phyloP scores from a whole-genome alignment of 2,329 filamentous ascomycete species.

The Chaetomiaceae sp. region DNA sequence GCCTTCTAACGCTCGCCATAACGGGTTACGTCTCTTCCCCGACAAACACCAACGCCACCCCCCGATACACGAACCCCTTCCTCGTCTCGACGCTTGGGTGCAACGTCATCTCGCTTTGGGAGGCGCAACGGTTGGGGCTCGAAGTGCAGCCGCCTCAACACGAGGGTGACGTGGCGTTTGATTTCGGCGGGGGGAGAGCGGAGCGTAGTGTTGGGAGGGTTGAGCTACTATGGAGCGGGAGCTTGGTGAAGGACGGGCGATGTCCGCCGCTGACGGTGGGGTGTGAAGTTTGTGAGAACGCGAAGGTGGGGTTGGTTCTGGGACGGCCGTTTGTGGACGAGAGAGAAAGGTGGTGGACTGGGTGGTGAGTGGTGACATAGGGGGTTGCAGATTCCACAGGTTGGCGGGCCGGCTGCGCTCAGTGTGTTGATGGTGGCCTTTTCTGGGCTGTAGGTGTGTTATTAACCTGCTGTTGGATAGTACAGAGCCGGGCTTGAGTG shows the following conservation, averaged over 20 bases:
- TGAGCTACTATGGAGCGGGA: neutral
- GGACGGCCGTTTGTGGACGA: neutral
- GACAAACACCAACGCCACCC: too few relatives aligned
- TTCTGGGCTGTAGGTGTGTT: too few relatives aligned
- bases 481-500: too few relatives aligned
- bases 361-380: too few relatives aligned
- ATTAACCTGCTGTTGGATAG: too few relatives aligned
- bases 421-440: too few relatives aligned
- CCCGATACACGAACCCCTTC: neutral
- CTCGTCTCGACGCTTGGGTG: neutral
- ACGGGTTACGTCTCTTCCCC: too few relatives aligned
- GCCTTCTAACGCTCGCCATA: too few relatives aligned
- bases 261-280: neutral
- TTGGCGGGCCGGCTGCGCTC: too few relatives aligned
- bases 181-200: neutral
- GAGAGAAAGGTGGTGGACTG: neutral
- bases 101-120: neutral
- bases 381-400: too few relatives aligned
- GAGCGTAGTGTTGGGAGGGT: neutral
- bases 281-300: constrained; percentile 5
- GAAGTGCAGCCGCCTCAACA: neutral
- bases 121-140: neutral
- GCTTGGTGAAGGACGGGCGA: too few relatives aligned
- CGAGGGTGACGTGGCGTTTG: neutral
- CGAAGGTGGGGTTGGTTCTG: neutral